Evolutionary conservation across 2,329 filamentous ascomycete species (phyloP).

Genomic region (Colletotrichum navitas): DNA sequence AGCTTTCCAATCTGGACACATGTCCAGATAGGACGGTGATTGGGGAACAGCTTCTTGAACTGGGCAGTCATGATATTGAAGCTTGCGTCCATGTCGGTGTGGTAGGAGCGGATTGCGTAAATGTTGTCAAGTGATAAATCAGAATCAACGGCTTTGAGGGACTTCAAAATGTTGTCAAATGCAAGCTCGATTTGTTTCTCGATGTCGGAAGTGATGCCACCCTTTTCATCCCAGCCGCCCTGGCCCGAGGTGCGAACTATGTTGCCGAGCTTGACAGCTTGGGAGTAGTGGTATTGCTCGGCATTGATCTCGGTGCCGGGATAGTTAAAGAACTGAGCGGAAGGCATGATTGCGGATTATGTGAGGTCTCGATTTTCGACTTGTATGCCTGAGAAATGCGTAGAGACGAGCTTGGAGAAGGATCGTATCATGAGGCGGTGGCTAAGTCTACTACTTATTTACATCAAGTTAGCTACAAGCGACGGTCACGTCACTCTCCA

Average conservation of each 20-base stretch:
- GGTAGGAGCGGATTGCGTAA: slow-evolving; percentile 46
- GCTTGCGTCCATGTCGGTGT: slow-evolving; percentile 46
- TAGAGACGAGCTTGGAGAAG: too few species aligned
- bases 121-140: slow-evolving; percentile 51
- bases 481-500: neutral
- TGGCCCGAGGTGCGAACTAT: slow-evolving; percentile 47
- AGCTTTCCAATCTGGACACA: slow-evolving; percentile 63
- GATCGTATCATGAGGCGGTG: neutral
- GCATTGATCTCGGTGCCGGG: slow-evolving; percentile 44
- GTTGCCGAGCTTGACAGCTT: slow-evolving; percentile 46
- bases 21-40: slow-evolving; percentile 67
- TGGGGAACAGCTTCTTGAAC: slow-evolving; percentile 63
- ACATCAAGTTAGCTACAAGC: too few species aligned
- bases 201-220: slow-evolving; percentile 42
- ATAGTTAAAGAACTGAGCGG: slow-evolving; percentile 40
- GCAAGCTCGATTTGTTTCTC: slow-evolving; percentile 58
- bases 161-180: slow-evolving; percentile 45
- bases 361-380: too few species aligned
- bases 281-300: slow-evolving; percentile 46
- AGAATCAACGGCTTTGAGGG: slow-evolving; percentile 45
- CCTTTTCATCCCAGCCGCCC: slow-evolving; percentile 45
- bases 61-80: slow-evolving; percentile 58
- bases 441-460: neutral
- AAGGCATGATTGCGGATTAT: neutral
- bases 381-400: neutral